A percentile compares a stretch with the other conserved stretches of the same genome.
These are phyloP conservation scores for Powellomyces hirtus DNA, from an alignment of 192 early-diverging fungal species.

Conservation along the genomic window DNA sequence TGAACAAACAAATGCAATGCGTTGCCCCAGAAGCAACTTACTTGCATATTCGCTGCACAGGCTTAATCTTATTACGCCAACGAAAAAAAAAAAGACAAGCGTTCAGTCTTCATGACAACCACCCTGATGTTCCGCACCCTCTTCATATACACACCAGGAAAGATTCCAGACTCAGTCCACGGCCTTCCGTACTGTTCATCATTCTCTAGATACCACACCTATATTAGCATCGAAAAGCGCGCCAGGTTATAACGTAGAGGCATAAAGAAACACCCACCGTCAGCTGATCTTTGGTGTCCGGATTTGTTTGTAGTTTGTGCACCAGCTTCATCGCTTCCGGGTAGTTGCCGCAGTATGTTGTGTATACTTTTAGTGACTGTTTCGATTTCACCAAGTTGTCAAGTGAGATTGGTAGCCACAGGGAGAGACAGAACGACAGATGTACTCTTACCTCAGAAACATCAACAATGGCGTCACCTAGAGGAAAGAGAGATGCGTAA, in stretches of 20 bases:
- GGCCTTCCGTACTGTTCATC: conserved; percentile 42
- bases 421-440: neutral
- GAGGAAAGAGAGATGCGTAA: neutral
- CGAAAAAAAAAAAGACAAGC: no score
- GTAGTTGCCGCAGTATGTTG: conserved; percentile 51
- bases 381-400: neutral
- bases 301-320: conserved; percentile 26
- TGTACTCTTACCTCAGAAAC: conserved; percentile 25
- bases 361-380: conserved; percentile 47
- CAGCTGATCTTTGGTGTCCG: conserved; percentile 41
- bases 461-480: conserved; percentile 33
- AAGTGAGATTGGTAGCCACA: neutral
- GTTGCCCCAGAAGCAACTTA: conserved; percentile 16
- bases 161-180: conserved; percentile 57
- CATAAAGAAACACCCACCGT: neutral
- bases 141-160: no score
- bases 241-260: neutral
- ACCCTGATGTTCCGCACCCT: no score
- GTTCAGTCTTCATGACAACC: no score
- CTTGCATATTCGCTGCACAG: conserved; percentile 62
- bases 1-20: neutral
- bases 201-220: conserved; percentile 33
- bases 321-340: conserved; percentile 54
- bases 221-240: no score
- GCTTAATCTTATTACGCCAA: no score